Evolutionary conservation across 805 yeast genomes (phyloP).

Genomic region (Myxozyma mucilagina): DNA sequence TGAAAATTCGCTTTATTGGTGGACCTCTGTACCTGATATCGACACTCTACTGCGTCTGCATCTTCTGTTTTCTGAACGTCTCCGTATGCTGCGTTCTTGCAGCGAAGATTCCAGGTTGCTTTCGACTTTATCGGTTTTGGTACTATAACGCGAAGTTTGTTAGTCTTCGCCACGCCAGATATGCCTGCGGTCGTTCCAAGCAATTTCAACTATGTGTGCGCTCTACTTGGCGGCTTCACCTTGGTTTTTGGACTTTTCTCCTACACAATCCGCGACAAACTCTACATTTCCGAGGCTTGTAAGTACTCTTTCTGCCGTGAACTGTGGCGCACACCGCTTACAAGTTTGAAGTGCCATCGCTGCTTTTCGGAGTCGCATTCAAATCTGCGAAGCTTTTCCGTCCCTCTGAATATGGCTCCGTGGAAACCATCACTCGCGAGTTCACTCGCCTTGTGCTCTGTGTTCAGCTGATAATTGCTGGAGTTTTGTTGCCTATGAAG

Average conservation of each 20-base stretch:
- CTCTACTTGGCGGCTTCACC: slow-evolving; percentile 62
- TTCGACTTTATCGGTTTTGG: neutral
- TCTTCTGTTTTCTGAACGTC: too few relatives aligned
- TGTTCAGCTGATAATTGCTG: slow-evolving; percentile 70
- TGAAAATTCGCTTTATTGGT: too few relatives aligned
- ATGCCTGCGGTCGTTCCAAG: slow-evolving; percentile 25
- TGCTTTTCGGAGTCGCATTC: slow-evolving; percentile 60
- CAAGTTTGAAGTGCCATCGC: slow-evolving; percentile 49
- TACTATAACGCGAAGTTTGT: neutral
- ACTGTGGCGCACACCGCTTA: neutral
- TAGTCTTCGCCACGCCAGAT: neutral
- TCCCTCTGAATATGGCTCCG: slow-evolving; percentile 53
- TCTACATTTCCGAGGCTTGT: slow-evolving; percentile 64
- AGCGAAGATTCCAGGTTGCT: too few relatives aligned
- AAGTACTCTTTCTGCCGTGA: neutral
- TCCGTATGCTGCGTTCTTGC: too few relatives aligned
- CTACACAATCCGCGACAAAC: slow-evolving; percentile 56
- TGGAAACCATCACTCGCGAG: slow-evolving; percentile 55
- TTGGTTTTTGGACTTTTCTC: slow-evolving; percentile 60
- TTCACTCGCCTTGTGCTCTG: slow-evolving; percentile 64
- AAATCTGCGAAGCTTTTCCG: slow-evolving; percentile 60
- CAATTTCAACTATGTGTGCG: slow-evolving; percentile 50
- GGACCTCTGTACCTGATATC: too few relatives aligned
- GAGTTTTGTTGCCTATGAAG: slow-evolving; percentile 70
- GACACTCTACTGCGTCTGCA: too few relatives aligned